Evolutionary conservation across 805 yeast genomes (phyloP).

Genomic region (Wickerhamomyces hampshirensis): DNA sequence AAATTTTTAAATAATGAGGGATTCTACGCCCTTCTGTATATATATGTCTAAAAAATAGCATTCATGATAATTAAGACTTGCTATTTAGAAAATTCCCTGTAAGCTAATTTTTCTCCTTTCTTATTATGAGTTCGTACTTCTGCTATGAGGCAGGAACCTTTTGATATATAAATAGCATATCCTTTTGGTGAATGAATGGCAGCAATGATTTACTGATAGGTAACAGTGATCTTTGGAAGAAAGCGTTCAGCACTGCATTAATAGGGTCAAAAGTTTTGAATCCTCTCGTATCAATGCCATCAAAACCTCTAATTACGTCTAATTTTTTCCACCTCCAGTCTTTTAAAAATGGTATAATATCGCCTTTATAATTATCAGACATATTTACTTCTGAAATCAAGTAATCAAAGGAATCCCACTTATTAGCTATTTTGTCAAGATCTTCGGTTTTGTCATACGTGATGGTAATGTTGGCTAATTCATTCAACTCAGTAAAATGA

Average conservation of each 20-base stretch:
- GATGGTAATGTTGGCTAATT: conserved; percentile 24
- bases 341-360: conserved; percentile 21
- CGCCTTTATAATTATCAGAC: conserved; percentile 2
- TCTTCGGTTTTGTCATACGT: conserved; percentile 77
- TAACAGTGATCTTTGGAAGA: conserved; percentile 7
- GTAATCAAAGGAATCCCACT: conserved; percentile 49
- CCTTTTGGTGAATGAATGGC: conserved; percentile 11
- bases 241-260: conserved; percentile 3
- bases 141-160: conserved; percentile 7
- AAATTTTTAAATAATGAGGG: conserved; percentile 10
- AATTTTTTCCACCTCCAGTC: conserved; percentile 40
- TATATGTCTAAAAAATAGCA: no score
- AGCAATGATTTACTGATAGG: conserved; percentile 12
- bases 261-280: conserved; percentile 9
- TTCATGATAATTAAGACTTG: no score
- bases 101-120: no score
- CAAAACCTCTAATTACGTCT: conserved; percentile 34
- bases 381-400: conserved; percentile 37
- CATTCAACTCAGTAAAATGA: conserved; percentile 59
- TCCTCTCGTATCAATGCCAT: conserved; percentile 32
- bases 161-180: conserved; percentile 13
- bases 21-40: no score
- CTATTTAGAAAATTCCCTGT: no score
- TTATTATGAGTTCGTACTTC: conserved; percentile 1
- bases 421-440: conserved; percentile 26